Conservation (phyloP, 208 protist genomes). For the Trypanosomatidae sp. region DNA sequence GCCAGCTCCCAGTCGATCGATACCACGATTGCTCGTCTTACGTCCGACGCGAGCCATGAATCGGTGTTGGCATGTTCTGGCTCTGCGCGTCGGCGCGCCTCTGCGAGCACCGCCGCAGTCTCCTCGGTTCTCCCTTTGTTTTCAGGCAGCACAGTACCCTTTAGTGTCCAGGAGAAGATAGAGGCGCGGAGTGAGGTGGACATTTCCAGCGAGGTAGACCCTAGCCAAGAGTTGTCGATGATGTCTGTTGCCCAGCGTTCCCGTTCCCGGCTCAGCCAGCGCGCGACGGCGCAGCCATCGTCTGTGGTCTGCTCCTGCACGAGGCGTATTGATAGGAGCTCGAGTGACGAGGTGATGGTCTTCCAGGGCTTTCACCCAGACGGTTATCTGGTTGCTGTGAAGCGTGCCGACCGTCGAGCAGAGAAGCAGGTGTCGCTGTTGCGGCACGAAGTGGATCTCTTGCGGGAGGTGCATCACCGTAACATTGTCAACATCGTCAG, state of each 20-base stretch:
- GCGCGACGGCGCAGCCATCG: slow-evolving; percentile 1
- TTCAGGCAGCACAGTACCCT: not conserved
- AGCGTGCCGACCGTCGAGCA: slow-evolving; percentile 33
- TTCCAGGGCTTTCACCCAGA: slow-evolving; percentile 30
- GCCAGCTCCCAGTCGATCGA: not conserved
- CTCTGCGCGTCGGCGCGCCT: not conserved
- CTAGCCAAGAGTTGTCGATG: slow-evolving; percentile 17
- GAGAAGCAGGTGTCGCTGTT: slow-evolving; percentile 28
- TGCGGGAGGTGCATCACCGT: slow-evolving; percentile 47
- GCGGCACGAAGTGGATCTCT: slow-evolving; percentile 55
- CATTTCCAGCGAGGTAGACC: slow-evolving; percentile 2
- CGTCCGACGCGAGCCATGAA: slow-evolving; percentile 1
- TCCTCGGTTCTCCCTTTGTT: slow-evolving; percentile 6
- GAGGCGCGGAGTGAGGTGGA: slow-evolving; percentile 5
- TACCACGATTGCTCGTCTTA: not conserved
- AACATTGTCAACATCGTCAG: slow-evolving; percentile 71
- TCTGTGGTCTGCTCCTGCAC: slow-evolving; percentile 20
- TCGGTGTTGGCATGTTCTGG: not conserved
- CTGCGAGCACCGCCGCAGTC: slow-evolving; percentile 4
- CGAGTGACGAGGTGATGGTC: not conserved
- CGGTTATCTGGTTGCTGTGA: slow-evolving; percentile 62
- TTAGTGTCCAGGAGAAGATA: not conserved
- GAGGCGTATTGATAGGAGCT: slow-evolving; percentile 11
- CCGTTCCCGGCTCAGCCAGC: slow-evolving; percentile 10
- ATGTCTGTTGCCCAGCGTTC: slow-evolving; percentile 24